phyloP scores from a whole-genome alignment of 2,329 filamentous ascomycete genomes.

The Ophiostoma australiae region DNA sequence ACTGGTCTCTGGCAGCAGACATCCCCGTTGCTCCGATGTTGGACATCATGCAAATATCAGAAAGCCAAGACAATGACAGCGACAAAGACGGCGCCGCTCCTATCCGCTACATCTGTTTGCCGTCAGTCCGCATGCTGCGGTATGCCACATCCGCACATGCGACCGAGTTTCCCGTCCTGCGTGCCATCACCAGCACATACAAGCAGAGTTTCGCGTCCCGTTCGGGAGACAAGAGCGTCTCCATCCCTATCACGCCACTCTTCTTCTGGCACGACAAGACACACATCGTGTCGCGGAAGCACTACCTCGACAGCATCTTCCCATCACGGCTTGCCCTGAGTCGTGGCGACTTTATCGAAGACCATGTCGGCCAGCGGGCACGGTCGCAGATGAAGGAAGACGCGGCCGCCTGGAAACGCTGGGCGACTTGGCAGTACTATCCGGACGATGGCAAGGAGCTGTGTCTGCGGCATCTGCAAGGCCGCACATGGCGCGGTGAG shows the following conservation, averaged over 20 bases:
- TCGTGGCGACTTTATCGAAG: constrained; percentile 53
- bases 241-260: constrained; percentile 48
- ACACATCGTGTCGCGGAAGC: constrained; percentile 45
- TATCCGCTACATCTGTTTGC: constrained; percentile 50
- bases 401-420: constrained; percentile 43
- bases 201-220: constrained; percentile 31
- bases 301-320: constrained; percentile 49
- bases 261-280: constrained; percentile 59
- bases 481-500: constrained; percentile 46
- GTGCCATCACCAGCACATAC: constrained; percentile 39
- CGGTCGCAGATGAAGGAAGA: constrained; percentile 54
- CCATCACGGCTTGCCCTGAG: constrained; percentile 46
- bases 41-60: constrained; percentile 41
- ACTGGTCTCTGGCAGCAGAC: constrained; percentile 46
- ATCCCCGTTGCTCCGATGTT: constrained; percentile 44
- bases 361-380: constrained; percentile 51
- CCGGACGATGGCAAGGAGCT: constrained; percentile 42
- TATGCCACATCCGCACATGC: constrained; percentile 49
- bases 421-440: constrained; percentile 54
- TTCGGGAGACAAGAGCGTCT: constrained; percentile 17
- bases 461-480: constrained; percentile 49
- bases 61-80: background rate
- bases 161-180: constrained; percentile 39
- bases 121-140: constrained; percentile 47
- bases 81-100: constrained; percentile 30